These are phyloP conservation scores for Rhizophagus sp. DNA, from an alignment of 192 early-diverging fungal genomes.

Conservation along the genomic window DNA sequence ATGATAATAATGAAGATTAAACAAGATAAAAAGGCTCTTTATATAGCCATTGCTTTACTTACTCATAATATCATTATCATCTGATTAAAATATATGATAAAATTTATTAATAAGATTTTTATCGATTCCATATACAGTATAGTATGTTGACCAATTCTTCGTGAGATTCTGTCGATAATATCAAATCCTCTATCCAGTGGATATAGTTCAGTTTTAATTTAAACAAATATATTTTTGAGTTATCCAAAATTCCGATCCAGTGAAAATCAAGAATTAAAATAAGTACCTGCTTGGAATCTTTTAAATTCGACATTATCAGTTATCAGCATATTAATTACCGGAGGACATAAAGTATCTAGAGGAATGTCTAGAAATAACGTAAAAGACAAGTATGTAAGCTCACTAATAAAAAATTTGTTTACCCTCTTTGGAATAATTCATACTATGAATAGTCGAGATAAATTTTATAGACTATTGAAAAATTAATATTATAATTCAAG, in stretches of 20 bases:
- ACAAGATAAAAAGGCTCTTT: too few species aligned
- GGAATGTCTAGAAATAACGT: slow-evolving; percentile 68
- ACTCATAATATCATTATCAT: too few species aligned
- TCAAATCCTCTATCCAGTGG: slow-evolving; percentile 65
- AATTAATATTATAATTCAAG: background rate
- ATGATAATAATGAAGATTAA: too few species aligned
- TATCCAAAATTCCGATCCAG: background rate
- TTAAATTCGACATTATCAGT: background rate
- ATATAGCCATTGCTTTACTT: too few species aligned
- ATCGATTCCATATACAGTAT: slow-evolving; percentile 60
- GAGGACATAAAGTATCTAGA: slow-evolving; percentile 65
- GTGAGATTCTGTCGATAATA: slow-evolving; percentile 34
- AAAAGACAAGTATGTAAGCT: slow-evolving; percentile 64
- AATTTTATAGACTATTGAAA: background rate
- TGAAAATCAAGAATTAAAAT: too few species aligned
- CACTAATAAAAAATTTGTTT: slow-evolving; percentile 40
- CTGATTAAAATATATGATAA: too few species aligned
- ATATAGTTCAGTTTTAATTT: slow-evolving; percentile 65
- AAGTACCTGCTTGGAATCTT: slow-evolving; percentile 39
- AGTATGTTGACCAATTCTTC: background rate
- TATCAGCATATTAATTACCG: slow-evolving; percentile 42
- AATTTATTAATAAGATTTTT: too few species aligned
- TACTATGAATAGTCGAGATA: background rate
- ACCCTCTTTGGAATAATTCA: slow-evolving; percentile 26
- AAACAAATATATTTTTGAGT: slow-evolving; percentile 9